A percentile compares a stretch with the other conserved stretches of the same genome.
These are phyloP conservation scores for Scheffersomyces segobiensis DNA, from an alignment of 1,139 yeast species.

Conservation along the genomic window DNA sequence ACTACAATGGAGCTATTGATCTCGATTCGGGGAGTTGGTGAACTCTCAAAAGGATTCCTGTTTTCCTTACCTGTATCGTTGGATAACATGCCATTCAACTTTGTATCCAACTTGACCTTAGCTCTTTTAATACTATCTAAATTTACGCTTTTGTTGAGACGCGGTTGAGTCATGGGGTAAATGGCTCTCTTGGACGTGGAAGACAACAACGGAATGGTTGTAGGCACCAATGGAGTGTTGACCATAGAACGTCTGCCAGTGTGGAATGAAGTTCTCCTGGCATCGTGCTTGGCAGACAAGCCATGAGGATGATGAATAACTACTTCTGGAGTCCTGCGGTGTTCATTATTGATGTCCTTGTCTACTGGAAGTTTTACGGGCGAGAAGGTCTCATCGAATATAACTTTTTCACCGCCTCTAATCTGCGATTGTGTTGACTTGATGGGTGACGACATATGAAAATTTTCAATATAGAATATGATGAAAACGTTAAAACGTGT, in stretches of 20 bases:
- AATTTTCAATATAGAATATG: neutral
- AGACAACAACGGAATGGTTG: constrained; percentile 5
- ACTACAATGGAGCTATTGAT: constrained; percentile 1
- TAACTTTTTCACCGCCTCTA: neutral
- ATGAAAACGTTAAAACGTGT: neutral
- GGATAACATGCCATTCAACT: constrained; percentile 4
- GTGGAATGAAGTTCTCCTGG: constrained; percentile 27
- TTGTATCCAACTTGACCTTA: constrained; percentile 9
- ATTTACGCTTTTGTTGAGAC: constrained; percentile 10
- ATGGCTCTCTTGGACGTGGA: constrained; percentile 1
- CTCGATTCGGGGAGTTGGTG: constrained; percentile 7
- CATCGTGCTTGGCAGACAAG: constrained; percentile 35
- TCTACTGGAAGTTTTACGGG: constrained; percentile 15
- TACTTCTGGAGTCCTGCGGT: constrained; percentile 14
- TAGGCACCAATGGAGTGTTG: constrained; percentile 7
- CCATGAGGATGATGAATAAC: constrained; percentile 50
- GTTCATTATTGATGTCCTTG: constrained; percentile 2
- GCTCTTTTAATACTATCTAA: constrained; percentile 13
- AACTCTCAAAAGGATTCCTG: constrained; percentile 18
- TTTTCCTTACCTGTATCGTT: constrained; percentile 21
- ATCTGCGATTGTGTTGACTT: neutral
- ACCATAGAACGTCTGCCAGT: constrained; percentile 11
- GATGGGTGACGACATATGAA: constrained; percentile 6
- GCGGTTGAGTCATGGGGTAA: constrained; percentile 15
- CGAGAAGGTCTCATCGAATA: constrained; percentile 14